Conservation (phyloP, 148 eudicot species). For the Camellia japonica region DNA sequence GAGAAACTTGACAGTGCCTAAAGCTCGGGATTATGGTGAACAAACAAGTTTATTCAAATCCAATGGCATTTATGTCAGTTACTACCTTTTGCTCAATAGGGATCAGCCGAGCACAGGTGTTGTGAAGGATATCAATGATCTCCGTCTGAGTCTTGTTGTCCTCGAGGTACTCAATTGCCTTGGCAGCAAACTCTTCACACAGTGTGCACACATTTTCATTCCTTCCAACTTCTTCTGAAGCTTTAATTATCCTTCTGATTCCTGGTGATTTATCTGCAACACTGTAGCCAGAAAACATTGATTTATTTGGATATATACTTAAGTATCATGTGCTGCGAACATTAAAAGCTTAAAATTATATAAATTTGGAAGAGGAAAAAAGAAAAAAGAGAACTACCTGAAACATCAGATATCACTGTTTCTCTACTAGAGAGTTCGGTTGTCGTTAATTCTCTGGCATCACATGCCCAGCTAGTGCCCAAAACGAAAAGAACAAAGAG, state of each 20-base stretch:
- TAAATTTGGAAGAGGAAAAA: not conserved
- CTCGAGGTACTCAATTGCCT: constrained; percentile 54
- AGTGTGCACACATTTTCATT: constrained; percentile 43
- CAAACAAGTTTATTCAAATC: not conserved
- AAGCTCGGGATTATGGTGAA: not conserved
- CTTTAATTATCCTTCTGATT: constrained; percentile 21
- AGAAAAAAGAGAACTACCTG: constrained; percentile 25
- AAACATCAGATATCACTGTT: constrained; percentile 13
- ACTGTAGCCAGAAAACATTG: constrained; percentile 19
- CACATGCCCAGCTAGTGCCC: constrained; percentile 31
- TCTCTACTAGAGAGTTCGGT: not conserved
- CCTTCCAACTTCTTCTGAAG: constrained; percentile 22
- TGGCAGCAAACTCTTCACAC: constrained; percentile 67
- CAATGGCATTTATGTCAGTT: not conserved
- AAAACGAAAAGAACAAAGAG: constrained; percentile 31
- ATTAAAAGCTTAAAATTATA: not conserved
- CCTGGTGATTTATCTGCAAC: constrained; percentile 24
- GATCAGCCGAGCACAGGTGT: constrained; percentile 55
- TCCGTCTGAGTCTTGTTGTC: constrained; percentile 67
- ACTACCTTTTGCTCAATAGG: constrained; percentile 51
- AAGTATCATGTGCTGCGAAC: not conserved
- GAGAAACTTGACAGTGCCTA: not conserved
- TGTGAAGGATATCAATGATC: constrained; percentile 57
- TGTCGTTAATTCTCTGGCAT: constrained; percentile 37
- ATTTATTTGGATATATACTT: not conserved